phyloP scores from a whole-genome alignment of 768 basidiomycete genomes.

The Melanogaster broomeanus region DNA sequence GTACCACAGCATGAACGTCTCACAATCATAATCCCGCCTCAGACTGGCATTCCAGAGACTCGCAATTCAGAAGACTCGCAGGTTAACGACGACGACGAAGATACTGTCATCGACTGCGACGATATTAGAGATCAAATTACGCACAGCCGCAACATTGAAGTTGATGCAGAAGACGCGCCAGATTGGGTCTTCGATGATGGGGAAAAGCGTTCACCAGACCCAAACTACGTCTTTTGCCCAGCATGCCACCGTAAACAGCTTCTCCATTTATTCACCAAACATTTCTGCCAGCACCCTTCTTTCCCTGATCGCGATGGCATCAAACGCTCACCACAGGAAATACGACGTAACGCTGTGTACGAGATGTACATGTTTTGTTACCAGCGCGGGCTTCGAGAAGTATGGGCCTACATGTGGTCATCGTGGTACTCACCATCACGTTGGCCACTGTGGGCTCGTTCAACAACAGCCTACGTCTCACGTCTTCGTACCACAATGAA shows the following conservation, averaged over 20 bases:
- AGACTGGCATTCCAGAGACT: too few species aligned
- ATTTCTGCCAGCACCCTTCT: background rate
- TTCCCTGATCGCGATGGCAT: background rate
- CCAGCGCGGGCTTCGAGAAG: background rate
- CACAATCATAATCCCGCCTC: too few species aligned
- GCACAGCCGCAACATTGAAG: background rate
- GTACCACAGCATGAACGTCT: too few species aligned
- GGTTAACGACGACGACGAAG: too few species aligned
- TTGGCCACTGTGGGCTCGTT: background rate
- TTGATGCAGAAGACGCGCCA: background rate
- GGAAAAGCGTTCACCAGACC: background rate
- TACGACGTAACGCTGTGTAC: background rate
- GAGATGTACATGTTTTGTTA: background rate
- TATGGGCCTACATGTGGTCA: background rate
- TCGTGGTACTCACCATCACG: background rate
- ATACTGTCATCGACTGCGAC: too few species aligned
- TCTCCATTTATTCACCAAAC: background rate
- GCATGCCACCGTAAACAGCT: background rate
- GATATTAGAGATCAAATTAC: too few species aligned
- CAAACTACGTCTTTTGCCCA: background rate
- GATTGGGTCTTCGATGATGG: background rate
- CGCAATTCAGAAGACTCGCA: too few species aligned
- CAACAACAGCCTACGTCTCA: background rate
- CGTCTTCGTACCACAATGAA: background rate
- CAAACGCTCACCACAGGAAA: background rate